Conservation (phyloP, 805 yeast species). For the Starmerella ratchasimensis region DNA sequence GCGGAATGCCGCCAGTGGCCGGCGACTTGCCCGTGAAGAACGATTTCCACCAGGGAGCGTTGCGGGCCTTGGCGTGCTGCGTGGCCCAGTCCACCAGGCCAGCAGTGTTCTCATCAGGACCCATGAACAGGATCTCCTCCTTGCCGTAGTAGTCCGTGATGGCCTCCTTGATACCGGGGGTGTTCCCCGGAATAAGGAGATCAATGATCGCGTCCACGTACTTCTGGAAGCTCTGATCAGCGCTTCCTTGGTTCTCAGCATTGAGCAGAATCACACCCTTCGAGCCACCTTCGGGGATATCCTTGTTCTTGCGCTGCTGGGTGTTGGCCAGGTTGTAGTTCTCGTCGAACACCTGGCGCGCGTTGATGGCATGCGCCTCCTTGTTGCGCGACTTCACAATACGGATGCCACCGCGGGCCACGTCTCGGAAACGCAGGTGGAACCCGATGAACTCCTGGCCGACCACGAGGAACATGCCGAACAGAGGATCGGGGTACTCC, state of each 20-base stretch:
- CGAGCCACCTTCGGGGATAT: slow-evolving; percentile 98
- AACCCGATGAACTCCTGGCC: slow-evolving; percentile 96
- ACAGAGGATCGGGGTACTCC: slow-evolving; percentile 88
- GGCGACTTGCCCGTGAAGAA: slow-evolving; percentile 95
- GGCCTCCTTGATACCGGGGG: slow-evolving; percentile 66
- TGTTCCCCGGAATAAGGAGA: slow-evolving; percentile 52
- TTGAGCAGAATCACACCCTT: slow-evolving; percentile 84
- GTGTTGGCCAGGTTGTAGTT: slow-evolving; percentile 91
- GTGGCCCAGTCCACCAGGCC: slow-evolving; percentile 96
- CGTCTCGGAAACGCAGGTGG: slow-evolving; percentile 92
- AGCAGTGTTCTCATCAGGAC: slow-evolving; percentile 99
- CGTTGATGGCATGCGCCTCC: slow-evolving; percentile 76
- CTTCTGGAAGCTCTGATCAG: slow-evolving; percentile 77
- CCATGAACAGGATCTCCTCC: slow-evolving; percentile 87
- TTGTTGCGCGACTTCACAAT: slow-evolving; percentile 74
- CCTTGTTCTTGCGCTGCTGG: slow-evolving; percentile 93
- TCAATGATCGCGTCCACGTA: slow-evolving; percentile 86
- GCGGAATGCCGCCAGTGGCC: slow-evolving; percentile 90
- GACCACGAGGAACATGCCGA: slow-evolving; percentile 87
- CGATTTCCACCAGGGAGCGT: slow-evolving; percentile 97
- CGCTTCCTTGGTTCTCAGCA: slow-evolving; percentile 59
- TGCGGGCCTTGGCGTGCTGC: slow-evolving; percentile 75
- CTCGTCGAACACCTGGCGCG: slow-evolving; percentile 84
- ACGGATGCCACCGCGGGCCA: slow-evolving; percentile 96
- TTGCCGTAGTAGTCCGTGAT: slow-evolving; percentile 73